Evolutionary conservation across 2,329 filamentous ascomycete species (phyloP).

Genomic region (Helotiales sp.): DNA sequence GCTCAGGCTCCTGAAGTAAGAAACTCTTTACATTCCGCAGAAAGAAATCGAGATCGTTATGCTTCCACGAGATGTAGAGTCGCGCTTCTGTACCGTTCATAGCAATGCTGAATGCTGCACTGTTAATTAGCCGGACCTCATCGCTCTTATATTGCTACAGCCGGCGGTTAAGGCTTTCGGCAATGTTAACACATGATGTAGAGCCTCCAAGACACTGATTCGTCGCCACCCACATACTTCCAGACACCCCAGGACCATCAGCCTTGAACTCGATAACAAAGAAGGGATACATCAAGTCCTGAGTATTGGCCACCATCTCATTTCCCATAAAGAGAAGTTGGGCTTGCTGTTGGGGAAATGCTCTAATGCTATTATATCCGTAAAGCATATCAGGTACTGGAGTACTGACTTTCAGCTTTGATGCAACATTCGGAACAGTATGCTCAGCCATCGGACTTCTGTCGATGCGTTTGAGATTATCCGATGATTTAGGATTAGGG

Average conservation of each 20-base stretch:
- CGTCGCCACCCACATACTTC: constrained; percentile 37
- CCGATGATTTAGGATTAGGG: constrained; percentile 13
- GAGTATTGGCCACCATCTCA: constrained; percentile 22
- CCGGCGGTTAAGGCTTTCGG: constrained; percentile 24
- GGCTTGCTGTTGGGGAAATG: constrained; percentile 24
- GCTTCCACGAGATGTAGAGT: constrained; percentile 39
- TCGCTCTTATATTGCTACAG: constrained; percentile 21
- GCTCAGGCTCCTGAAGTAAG: constrained; percentile 30
- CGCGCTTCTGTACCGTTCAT: constrained; percentile 28
- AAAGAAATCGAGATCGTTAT: constrained; percentile 35
- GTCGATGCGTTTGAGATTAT: constrained; percentile 19
- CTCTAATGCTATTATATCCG: constrained; percentile 20
- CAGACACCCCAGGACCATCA: constrained; percentile 28
- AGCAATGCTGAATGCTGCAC: constrained; percentile 36
- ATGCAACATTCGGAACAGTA: constrained; percentile 18
- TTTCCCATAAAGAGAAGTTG: constrained; percentile 28
- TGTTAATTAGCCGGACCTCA: constrained; percentile 26
- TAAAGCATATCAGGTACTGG: constrained; percentile 29
- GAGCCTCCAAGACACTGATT: constrained; percentile 39
- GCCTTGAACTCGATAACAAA: constrained; percentile 36
- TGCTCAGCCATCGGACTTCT: constrained; percentile 21
- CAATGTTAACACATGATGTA: constrained; percentile 36
- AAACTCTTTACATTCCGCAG: constrained; percentile 34
- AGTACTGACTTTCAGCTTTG: constrained; percentile 24
- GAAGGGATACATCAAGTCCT: constrained; percentile 30